Evolutionary conservation across 768 basidiomycete species (phyloP), one percentile per base, ranked within the genome.

Genomic region (Mycena vulgaris): DNA sequence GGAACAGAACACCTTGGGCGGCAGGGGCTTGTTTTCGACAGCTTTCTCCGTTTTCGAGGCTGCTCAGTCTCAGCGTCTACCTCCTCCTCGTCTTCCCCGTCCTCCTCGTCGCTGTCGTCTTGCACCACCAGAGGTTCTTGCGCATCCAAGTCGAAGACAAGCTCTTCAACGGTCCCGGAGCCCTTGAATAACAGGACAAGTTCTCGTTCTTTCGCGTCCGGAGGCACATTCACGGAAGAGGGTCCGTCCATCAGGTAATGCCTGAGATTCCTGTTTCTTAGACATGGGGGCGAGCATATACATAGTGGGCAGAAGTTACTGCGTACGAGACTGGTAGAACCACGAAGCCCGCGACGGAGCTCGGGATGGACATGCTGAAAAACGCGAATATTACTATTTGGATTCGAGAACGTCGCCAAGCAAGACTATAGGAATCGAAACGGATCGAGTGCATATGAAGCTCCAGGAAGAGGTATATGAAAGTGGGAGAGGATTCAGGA

Each of bases 161-260:
- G 90, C 56, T 84, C 85, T 79, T 97, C 96, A 21, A 97, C 86
- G 0, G 90, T 91, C 27, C 96, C 96, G 63, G 87, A 90, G 27
- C 85, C 75, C 76, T 91, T 91, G 84, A 97, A 97, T n/a, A 98
- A 83, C 14, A 88, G 80, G 2, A 89, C 83, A 0, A 98, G 80
- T 75, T 96, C 95, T 40, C 93, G 86, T 74, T 94, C 93, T 1
- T 94, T 94, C 4, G 94, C 89, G 78, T 97, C 95, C 63, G 95
- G 92, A 2, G 97, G 96, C 7, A 97, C 82, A 75, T 98, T 98
- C 63, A 93, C 94, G 3, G 76, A 98, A 98, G 13, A 97, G 84
- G 0, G 95, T 97, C 49, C 95, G 88, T 19, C 88, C 90, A 35
- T 89, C 76, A 6, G 86, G 86, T 78, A 72, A 88, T 83, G 60